Evolutionary conservation across 257 asterid species (phyloP), one percentile per base, ranked within the genome.

Genomic region (Solanum phureja): DNA sequence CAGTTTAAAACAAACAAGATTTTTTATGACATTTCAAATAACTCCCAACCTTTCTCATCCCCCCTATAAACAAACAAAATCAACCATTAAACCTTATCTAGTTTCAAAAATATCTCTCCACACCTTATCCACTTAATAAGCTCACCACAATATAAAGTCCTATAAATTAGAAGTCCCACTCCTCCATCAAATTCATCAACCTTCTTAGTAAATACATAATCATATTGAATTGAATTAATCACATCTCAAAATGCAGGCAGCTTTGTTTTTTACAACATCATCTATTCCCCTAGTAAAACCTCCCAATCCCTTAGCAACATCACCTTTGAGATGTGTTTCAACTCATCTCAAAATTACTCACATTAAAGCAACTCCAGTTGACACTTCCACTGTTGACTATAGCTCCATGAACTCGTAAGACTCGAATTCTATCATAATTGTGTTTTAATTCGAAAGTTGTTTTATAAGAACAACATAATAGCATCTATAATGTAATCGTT

Each of bases 331-430:
- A 44, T 84, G 76, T 40, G 5, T 87, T 35, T 52, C 88, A 38
- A 34, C 64, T 42, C 19, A 69, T 69, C 64, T 66, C 46, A 68
- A 84, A 71, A 79, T 27, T 68, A 68, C 33, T 87, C 72, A 62
- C 49, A 27, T 87, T 27, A 90, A 72, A 87, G 91, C 88, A 16
- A 24, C 86, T 42, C 49, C 85, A 56, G 13, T 4, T 27, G 91
- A 90, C 19, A 29, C 42, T 66, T 72, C 84, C 24, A 60, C 86
- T 5, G 90, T 87, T 52, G 91, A 90, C 34, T 90, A 90, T 68
- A 90, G 89, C 84, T 90, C 92, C 85, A 86, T 72, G 56, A 72
- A 69, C 71, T 90, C 92, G 92, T 90, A 90, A 88, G 90, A 71
- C 3, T 71, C 23, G 40, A 8, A 31, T 71, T 71, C 40, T 31